These are phyloP conservation scores for Russula dissimulans DNA, from an alignment of 768 basidiomycete genomes.

Conservation along the genomic window DNA sequence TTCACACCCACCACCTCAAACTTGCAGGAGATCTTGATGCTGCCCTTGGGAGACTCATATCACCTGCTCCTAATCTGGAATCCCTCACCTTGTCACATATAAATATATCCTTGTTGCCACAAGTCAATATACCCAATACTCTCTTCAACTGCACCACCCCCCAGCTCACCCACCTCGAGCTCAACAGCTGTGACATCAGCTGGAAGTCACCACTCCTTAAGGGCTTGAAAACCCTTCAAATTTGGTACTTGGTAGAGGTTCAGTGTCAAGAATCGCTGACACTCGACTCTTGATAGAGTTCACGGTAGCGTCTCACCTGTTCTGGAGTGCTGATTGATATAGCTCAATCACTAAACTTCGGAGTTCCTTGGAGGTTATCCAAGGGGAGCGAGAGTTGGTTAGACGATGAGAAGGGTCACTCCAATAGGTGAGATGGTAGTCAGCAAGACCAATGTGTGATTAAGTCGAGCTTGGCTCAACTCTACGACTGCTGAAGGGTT, in stretches of 20 bases:
- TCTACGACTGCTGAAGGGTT: too few relatives aligned
- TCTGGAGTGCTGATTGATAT: too few relatives aligned
- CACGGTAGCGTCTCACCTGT: too few relatives aligned
- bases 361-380: too few relatives aligned
- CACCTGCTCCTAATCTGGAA: background rate
- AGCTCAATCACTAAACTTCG: too few relatives aligned
- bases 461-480: too few relatives aligned
- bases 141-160: background rate
- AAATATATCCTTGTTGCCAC: background rate
- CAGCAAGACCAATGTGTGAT: too few relatives aligned
- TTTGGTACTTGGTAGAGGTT: background rate
- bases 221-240: background rate
- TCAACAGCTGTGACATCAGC: background rate
- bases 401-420: too few relatives aligned
- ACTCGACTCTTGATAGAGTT: too few relatives aligned
- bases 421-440: too few relatives aligned
- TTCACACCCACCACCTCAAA: background rate
- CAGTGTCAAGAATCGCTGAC: too few relatives aligned
- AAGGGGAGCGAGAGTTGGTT: too few relatives aligned
- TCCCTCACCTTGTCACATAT: background rate
- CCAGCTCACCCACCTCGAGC: background rate
- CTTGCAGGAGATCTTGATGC: background rate
- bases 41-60: background rate
- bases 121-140: background rate
- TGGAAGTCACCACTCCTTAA: slow-evolving; percentile 3